These are phyloP conservation scores for Zymoseptoria crescenta DNA, from an alignment of 2,329 filamentous ascomycete genomes.

Conservation along the genomic window DNA sequence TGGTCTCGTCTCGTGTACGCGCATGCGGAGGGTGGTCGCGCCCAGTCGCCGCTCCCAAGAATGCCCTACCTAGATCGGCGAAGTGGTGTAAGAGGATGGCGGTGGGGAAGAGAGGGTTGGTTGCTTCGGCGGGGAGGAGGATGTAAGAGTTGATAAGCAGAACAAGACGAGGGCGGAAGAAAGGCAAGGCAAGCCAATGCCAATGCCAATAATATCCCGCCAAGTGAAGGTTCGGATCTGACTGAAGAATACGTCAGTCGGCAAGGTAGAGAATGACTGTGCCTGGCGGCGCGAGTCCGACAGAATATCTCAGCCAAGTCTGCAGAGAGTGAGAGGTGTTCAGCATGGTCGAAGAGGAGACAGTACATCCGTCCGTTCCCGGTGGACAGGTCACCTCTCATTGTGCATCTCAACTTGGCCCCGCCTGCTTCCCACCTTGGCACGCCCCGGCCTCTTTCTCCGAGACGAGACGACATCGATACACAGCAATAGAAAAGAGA, in stretches of 20 bases:
- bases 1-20: conserved; percentile 5
- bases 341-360: too few relatives aligned
- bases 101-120: not conserved
- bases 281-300: too few relatives aligned
- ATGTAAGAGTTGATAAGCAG: not conserved
- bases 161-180: not conserved
- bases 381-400: too few relatives aligned
- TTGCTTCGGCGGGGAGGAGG: not conserved
- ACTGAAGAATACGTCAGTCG: not conserved
- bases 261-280: too few relatives aligned
- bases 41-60: conserved; percentile 30
- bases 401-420: too few relatives aligned
- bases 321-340: too few relatives aligned
- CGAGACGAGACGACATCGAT: too few relatives aligned
- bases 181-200: not conserved
- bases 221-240: not conserved
- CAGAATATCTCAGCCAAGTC: too few relatives aligned
- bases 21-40: conserved; percentile 16
- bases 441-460: too few relatives aligned
- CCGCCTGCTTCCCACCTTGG: too few relatives aligned
- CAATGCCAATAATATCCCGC: not conserved
- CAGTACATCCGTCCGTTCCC: too few relatives aligned
- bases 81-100: not conserved
- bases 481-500: too few relatives aligned
- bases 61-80: conserved; percentile 17